phyloP scores from a whole-genome alignment of 2,329 filamentous ascomycete genomes.

The Penicillium digitatum region DNA sequence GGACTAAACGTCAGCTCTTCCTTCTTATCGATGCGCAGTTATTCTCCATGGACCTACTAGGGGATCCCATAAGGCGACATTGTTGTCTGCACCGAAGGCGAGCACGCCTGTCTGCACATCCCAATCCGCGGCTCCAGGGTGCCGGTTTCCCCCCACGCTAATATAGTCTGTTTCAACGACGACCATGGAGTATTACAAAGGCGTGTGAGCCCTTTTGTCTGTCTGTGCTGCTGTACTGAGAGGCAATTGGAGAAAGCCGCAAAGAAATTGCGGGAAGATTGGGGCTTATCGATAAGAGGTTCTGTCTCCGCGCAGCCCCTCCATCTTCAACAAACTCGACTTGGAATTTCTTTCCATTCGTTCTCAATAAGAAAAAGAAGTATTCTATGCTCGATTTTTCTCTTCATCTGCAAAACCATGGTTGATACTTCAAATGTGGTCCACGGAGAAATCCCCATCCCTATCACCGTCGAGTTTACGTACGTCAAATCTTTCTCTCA shows the following conservation, averaged over 20 bases:
- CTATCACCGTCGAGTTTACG: conserved; percentile 72
- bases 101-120: conserved; percentile 63
- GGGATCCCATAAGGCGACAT: conserved; percentile 84
- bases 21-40: conserved; percentile 3
- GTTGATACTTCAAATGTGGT: conserved; percentile 2
- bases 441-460: conserved; percentile 37
- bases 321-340: conserved; percentile 4
- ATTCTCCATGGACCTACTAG: conserved; percentile 51
- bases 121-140: conserved; percentile 90
- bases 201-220: neutral
- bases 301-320: conserved; percentile 16
- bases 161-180: conserved; percentile 51
- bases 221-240: neutral
- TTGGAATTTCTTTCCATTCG: conserved; percentile 1
- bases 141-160: conserved; percentile 81
- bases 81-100: conserved; percentile 84
- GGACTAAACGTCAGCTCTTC: conserved; percentile 11
- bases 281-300: conserved; percentile 41
- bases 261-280: conserved; percentile 20
- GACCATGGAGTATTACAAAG: conserved; percentile 32
- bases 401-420: neutral
- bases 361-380: neutral
- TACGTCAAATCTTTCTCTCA: conserved; percentile 34
- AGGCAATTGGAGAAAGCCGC: conserved; percentile 19
- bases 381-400: neutral